Conservation (phyloP, 805 yeast genomes). For the Metschnikowia chrysomelidarum region DNA sequence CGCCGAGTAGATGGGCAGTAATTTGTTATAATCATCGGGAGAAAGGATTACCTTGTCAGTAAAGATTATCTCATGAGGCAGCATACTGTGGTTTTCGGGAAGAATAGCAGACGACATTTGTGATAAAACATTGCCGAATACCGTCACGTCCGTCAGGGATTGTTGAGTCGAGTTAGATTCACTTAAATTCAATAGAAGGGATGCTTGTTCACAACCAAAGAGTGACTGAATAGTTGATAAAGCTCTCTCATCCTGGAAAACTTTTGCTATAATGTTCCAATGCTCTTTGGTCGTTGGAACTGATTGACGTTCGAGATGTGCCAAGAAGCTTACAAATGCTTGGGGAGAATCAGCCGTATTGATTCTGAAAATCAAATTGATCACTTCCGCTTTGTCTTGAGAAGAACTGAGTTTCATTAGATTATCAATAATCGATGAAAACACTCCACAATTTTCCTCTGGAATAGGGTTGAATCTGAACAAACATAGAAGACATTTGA, state of each 20-base stretch:
- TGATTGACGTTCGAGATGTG: conserved; percentile 1
- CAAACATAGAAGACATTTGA: conserved; percentile 7
- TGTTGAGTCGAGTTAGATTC: too few species aligned
- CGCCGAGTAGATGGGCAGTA: conserved; percentile 7
- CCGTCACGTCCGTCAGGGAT: background rate
- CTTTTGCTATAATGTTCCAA: background rate
- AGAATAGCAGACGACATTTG: conserved; percentile 2
- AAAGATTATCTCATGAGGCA: background rate
- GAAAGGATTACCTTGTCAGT: conserved; percentile 1
- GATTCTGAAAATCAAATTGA: conserved; percentile 6
- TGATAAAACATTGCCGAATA: conserved; percentile 7
- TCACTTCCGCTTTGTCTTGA: background rate
- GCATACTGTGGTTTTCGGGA: background rate
- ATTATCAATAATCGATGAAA: background rate
- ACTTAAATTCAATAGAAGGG: conserved; percentile 17
- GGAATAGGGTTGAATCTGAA: conserved; percentile 3
- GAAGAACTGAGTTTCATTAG: background rate
- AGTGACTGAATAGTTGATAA: background rate
- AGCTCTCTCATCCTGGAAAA: conserved; percentile 1
- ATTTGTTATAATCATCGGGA: background rate
- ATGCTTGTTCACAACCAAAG: conserved; percentile 3
- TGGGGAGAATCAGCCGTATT: conserved; percentile 6
- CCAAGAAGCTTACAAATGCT: conserved; percentile 8
- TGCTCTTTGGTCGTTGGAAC: conserved; percentile 1
- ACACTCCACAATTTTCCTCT: background rate